Conservation (phyloP, 768 basidiomycete genomes). For the Clitopilus hobsonii region DNA sequence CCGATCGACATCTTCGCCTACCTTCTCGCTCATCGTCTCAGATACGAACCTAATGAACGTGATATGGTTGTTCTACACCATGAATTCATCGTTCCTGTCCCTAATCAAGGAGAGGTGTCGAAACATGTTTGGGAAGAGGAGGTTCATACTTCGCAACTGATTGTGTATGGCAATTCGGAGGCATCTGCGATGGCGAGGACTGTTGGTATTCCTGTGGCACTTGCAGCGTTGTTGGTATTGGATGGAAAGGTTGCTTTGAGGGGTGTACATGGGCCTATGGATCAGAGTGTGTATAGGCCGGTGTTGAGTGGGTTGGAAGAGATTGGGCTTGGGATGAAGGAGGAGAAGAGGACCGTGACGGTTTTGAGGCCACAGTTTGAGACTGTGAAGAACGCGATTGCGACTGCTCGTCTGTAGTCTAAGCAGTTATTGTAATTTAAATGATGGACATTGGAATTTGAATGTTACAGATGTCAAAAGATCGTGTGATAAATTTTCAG, state of each 20-base stretch:
- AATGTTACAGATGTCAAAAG: no score
- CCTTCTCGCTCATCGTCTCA: slow-evolving; percentile 66
- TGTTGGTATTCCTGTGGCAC: slow-evolving; percentile 84
- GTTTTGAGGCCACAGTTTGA: slow-evolving; percentile 7
- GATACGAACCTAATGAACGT: slow-evolving; percentile 65
- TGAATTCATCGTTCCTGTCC: slow-evolving; percentile 56
- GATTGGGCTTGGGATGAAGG: slow-evolving; percentile 47
- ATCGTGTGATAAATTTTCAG: no score
- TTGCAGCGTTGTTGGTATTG: slow-evolving; percentile 68
- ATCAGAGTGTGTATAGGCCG: slow-evolving; percentile 52
- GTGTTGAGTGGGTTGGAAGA: slow-evolving; percentile 60
- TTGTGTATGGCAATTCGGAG: slow-evolving; percentile 45
- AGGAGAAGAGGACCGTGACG: slow-evolving; percentile 11
- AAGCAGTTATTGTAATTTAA: neutral
- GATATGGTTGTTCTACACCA: slow-evolving; percentile 88
- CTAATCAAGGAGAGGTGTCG: neutral
- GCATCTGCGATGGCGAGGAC: slow-evolving; percentile 88
- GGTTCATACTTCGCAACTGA: slow-evolving; percentile 63
- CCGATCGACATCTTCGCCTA: slow-evolving; percentile 75
- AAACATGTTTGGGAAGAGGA: slow-evolving; percentile 26
- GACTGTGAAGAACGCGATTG: neutral
- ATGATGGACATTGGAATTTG: no score
- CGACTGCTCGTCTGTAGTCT: neutral
- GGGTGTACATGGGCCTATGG: slow-evolving; percentile 70
- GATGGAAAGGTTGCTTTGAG: slow-evolving; percentile 49